Evolutionary conservation across 306 rosid species (phyloP).

Genomic region (Rosa multiflora): DNA sequence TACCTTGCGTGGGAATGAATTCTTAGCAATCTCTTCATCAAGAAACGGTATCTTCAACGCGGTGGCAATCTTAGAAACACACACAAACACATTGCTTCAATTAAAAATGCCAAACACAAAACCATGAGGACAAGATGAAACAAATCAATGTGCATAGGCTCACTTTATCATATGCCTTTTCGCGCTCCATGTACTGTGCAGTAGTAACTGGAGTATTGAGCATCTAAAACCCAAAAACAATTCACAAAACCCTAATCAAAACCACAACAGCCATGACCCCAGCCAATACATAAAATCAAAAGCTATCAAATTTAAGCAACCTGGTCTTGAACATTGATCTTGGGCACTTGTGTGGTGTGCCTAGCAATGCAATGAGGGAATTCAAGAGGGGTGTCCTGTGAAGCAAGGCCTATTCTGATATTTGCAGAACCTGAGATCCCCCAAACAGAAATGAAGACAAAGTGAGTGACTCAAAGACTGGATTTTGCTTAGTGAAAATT

Average conservation of each 20-base stretch:
- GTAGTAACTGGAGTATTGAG: conserved; percentile 70
- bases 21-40: conserved; percentile 76
- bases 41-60: conserved; percentile 79
- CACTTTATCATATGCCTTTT: conserved; percentile 84
- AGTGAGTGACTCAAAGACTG: neutral
- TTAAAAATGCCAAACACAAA: neutral
- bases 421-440: conserved; percentile 68
- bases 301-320: conserved; percentile 29
- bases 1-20: conserved; percentile 87
- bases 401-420: conserved; percentile 85
- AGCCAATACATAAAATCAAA: neutral
- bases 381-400: conserved; percentile 72
- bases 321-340: conserved; percentile 82
- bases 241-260: conserved; percentile 4
- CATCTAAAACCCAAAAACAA: conserved; percentile 52
- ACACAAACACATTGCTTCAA: neutral
- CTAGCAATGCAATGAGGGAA: conserved; percentile 93
- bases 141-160: conserved; percentile 28
- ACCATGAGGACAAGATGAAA: conserved; percentile 10
- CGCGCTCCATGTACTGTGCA: conserved; percentile 74
- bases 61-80: conserved; percentile 56
- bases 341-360: conserved; percentile 59
- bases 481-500: conserved; percentile 1
- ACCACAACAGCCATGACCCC: neutral
- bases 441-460: neutral